phyloP scores from a whole-genome alignment of 306 rosid species.

The Prunus davidiana region DNA sequence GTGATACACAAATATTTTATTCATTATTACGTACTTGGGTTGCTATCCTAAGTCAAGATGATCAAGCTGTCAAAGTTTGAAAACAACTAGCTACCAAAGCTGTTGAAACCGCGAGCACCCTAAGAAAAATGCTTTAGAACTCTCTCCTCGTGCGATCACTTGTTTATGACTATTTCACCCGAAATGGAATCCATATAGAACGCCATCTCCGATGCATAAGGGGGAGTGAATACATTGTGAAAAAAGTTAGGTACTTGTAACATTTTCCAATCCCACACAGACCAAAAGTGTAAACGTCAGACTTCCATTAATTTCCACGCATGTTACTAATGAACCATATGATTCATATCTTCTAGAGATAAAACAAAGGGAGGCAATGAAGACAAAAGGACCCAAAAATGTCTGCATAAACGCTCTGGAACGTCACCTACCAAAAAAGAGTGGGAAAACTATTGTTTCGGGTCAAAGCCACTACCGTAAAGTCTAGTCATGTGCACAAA shows the following conservation, averaged over 20 bases:
- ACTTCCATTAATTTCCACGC: not conserved
- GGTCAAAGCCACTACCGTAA: slow-evolving; percentile 12
- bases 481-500: not conserved
- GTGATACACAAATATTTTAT: too few species aligned
- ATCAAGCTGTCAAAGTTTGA: too few species aligned
- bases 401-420: too few species aligned
- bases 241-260: not conserved
- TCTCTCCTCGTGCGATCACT: not conserved
- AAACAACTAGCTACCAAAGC: too few species aligned
- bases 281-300: not conserved
- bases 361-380: not conserved
- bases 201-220: not conserved
- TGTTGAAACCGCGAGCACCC: too few species aligned
- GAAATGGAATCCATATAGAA: not conserved
- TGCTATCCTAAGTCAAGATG: too few species aligned
- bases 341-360: not conserved
- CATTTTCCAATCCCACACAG: not conserved
- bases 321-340: not conserved
- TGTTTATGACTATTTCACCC: too few species aligned
- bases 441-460: not conserved
- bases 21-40: too few species aligned
- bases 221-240: not conserved
- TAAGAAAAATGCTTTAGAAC: not conserved
- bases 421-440: not conserved
- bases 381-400: too few species aligned